A percentile compares a stretch with the other conserved stretches of the same genome.
Evolutionary conservation across 2,329 filamentous ascomycete species (phyloP).

Genomic region (Pseudogymnoascus sp.): DNA sequence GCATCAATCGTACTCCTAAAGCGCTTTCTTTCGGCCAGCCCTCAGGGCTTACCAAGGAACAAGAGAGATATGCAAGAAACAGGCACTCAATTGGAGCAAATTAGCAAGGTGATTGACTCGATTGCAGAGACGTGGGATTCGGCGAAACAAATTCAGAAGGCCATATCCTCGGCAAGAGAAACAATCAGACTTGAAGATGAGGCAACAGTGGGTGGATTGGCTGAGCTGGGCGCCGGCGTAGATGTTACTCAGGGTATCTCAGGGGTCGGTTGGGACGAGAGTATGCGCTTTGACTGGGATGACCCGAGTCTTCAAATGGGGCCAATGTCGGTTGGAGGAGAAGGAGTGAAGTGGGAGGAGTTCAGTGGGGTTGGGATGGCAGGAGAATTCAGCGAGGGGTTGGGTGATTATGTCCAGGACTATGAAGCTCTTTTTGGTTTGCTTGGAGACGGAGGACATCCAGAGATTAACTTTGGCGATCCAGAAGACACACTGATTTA

Average conservation of each 20-base stretch:
- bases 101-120: conserved; percentile 42
- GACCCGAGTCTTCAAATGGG: conserved; percentile 3
- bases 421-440: conserved; percentile 8
- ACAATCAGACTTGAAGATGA: conserved; percentile 5
- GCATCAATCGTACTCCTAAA: conserved; percentile 41
- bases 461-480: not conserved
- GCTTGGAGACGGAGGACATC: conserved; percentile 4
- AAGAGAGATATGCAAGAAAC: conserved; percentile 36
- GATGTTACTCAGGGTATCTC: not conserved
- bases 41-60: conserved; percentile 18
- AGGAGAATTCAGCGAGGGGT: conserved; percentile 7
- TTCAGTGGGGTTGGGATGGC: not conserved
- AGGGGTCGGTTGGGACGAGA: conserved; percentile 1
- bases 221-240: not conserved
- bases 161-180: conserved; percentile 20
- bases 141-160: conserved; percentile 35
- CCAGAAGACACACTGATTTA: not conserved
- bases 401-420: conserved; percentile 5
- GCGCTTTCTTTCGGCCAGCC: conserved; percentile 28
- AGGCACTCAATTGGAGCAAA: conserved; percentile 39
- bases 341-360: conserved; percentile 4
- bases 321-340: not conserved
- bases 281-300: conserved; percentile 6
- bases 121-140: conserved; percentile 44
- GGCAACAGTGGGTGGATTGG: not conserved